These are phyloP conservation scores for Camelina sativa DNA, from an alignment of 345 rosid genomes.

Conservation along the genomic window DNA sequence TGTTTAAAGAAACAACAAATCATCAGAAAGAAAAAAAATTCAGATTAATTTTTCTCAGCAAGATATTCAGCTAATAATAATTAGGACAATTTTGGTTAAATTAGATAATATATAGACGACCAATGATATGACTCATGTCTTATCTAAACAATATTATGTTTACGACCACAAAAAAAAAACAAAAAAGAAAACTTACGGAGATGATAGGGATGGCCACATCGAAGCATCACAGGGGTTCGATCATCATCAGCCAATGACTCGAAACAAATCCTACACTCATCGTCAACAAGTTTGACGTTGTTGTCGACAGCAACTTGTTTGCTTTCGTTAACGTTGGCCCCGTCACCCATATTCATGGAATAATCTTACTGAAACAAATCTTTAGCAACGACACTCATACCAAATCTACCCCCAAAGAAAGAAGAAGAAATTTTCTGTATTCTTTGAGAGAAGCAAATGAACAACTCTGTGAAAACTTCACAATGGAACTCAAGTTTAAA, in stretches of 20 bases:
- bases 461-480: not conserved
- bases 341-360: not conserved
- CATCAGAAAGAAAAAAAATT: not conserved
- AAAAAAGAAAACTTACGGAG: not conserved
- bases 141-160: not conserved
- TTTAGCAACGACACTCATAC: not conserved
- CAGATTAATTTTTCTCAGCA: not conserved
- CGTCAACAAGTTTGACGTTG: not conserved
- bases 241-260: not conserved
- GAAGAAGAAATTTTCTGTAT: not conserved
- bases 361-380: not conserved
- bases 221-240: not conserved
- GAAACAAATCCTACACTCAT: not conserved
- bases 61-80: not conserved
- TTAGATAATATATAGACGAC: too few relatives aligned
- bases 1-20: not conserved
- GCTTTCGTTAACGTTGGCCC: not conserved
- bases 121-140: too few relatives aligned
- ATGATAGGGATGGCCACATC: slow-evolving; percentile 6
- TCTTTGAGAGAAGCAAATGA: not conserved
- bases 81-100: not conserved
- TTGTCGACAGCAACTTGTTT: not conserved
- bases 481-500: not conserved
- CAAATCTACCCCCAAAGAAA: not conserved
- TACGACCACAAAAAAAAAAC: not conserved